phyloP scores from a whole-genome alignment of 805 yeast species.

The Pichia cabralensis region DNA sequence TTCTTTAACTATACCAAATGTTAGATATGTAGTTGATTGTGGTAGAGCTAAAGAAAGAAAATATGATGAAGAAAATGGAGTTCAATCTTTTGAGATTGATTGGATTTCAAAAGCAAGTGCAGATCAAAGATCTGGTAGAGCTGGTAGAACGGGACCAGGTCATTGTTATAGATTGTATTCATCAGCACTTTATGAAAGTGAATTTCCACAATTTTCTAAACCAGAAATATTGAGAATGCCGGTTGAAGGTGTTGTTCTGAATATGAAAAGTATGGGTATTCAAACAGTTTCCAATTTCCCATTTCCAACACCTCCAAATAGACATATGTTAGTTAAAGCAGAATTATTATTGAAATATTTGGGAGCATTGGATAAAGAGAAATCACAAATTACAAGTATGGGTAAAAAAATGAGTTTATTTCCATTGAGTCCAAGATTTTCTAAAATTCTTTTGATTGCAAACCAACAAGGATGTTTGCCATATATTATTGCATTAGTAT shows the following conservation, averaged over 20 bases:
- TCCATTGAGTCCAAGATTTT: constrained; percentile 89
- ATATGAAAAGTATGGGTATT: constrained; percentile 96
- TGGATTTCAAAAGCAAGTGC: constrained; percentile 97
- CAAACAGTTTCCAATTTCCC: constrained; percentile 87
- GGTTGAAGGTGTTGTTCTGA: constrained; percentile 87
- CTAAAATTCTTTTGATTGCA: constrained; percentile 82
- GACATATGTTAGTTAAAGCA: constrained; percentile 49
- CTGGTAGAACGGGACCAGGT: constrained; percentile 97
- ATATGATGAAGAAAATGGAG: constrained; percentile 74
- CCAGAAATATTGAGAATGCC: constrained; percentile 96
- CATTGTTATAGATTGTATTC: constrained; percentile 89
- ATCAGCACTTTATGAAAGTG: constrained; percentile 86
- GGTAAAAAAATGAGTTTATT: constrained; percentile 84
- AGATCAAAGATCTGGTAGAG: constrained; percentile 73
- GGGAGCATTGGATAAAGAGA: constrained; percentile 63
- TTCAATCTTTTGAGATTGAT: constrained; percentile 81
- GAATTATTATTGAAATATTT: constrained; percentile 55
- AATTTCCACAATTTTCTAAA: constrained; percentile 67
- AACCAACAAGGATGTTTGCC: constrained; percentile 81
- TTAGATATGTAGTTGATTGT: constrained; percentile 88
- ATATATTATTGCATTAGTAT: constrained; percentile 82
- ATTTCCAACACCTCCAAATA: constrained; percentile 83
- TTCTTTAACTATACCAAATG: constrained; percentile 91
- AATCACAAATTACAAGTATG: constrained; percentile 50
- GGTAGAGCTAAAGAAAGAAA: constrained; percentile 89